phyloP scores from a whole-genome alignment of 2,329 filamentous ascomycete species.

The Fusarium sp. region DNA sequence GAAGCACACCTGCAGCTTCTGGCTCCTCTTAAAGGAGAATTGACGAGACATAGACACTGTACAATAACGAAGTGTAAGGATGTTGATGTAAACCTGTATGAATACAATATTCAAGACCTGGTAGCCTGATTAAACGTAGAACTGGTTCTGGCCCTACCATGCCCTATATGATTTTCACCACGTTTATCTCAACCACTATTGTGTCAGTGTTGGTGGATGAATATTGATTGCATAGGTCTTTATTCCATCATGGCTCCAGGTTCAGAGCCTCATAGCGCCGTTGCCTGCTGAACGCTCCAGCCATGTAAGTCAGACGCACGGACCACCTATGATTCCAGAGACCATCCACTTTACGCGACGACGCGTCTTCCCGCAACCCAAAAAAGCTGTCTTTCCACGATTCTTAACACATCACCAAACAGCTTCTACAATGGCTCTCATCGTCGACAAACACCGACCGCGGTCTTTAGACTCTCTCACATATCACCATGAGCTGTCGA shows the following conservation, averaged over 20 bases:
- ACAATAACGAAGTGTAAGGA: slow-evolving; percentile 40
- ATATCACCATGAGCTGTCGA: slow-evolving; percentile 90
- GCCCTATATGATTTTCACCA: background rate
- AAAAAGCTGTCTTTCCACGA: slow-evolving; percentile 38
- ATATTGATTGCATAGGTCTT: background rate
- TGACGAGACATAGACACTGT: slow-evolving; percentile 34
- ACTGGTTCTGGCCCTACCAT: background rate
- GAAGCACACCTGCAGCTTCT: slow-evolving; percentile 51
- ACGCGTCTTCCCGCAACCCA: slow-evolving; percentile 48
- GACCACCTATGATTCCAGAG: slow-evolving; percentile 27
- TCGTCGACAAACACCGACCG: slow-evolving; percentile 79
- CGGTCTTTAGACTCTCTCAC: slow-evolving; percentile 81
- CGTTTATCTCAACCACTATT: background rate
- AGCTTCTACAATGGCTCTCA: slow-evolving; percentile 69
- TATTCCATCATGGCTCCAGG: background rate
- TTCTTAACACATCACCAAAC: slow-evolving; percentile 22
- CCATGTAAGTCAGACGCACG: slow-evolving; percentile 27
- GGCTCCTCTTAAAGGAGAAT: slow-evolving; percentile 38
- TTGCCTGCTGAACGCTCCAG: slow-evolving; percentile 32
- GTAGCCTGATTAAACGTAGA: background rate
- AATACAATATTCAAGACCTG: slow-evolving; percentile 37
- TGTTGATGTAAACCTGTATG: slow-evolving; percentile 43
- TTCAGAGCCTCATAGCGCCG: background rate
- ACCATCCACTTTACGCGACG: slow-evolving; percentile 54
- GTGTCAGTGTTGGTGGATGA: background rate